phyloP scores from a whole-genome alignment of 2,329 filamentous ascomycete species.

The Paraphaeosphaeria sporulosa region DNA sequence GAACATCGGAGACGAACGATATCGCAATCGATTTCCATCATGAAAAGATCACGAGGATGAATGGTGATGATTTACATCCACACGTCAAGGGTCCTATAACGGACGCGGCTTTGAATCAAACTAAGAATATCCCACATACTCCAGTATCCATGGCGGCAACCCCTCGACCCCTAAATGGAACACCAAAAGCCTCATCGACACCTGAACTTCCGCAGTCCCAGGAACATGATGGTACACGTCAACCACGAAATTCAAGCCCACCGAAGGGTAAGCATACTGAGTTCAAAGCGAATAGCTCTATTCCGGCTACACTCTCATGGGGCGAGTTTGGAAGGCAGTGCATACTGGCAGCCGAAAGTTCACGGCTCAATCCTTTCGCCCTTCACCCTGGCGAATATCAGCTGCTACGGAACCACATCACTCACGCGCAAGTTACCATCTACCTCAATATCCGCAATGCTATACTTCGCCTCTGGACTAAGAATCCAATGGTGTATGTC shows the following conservation, averaged over 20 bases:
- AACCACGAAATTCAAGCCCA: conserved; percentile 27
- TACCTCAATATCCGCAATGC: conserved; percentile 97
- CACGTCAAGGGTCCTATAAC: conserved; percentile 19
- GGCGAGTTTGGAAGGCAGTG: conserved; percentile 90
- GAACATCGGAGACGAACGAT: conserved; percentile 28
- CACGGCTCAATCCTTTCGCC: conserved; percentile 86
- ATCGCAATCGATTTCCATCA: conserved; percentile 19
- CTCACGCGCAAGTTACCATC: conserved; percentile 86
- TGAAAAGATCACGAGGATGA: conserved; percentile 21
- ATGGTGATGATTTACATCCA: conserved; percentile 20
- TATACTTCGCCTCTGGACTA: conserved; percentile 87
- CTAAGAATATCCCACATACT: conserved; percentile 23
- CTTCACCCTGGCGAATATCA: conserved; percentile 85
- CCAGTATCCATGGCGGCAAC: conserved; percentile 31
- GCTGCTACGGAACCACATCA: conserved; percentile 81
- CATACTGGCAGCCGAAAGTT: conserved; percentile 86
- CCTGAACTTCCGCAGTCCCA: conserved; percentile 39
- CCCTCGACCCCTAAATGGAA: conserved; percentile 30
- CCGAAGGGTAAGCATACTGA: conserved; percentile 34
- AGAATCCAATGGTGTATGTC: conserved; percentile 83
- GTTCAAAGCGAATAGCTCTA: conserved; percentile 74
- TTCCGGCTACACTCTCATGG: conserved; percentile 76
- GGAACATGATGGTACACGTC: conserved; percentile 27
- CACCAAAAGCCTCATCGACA: conserved; percentile 41
- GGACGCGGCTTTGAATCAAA: conserved; percentile 18